Evolutionary conservation across 2,329 filamentous ascomycete genomes (phyloP).

Genomic region (Elsinoe fawcettii): DNA sequence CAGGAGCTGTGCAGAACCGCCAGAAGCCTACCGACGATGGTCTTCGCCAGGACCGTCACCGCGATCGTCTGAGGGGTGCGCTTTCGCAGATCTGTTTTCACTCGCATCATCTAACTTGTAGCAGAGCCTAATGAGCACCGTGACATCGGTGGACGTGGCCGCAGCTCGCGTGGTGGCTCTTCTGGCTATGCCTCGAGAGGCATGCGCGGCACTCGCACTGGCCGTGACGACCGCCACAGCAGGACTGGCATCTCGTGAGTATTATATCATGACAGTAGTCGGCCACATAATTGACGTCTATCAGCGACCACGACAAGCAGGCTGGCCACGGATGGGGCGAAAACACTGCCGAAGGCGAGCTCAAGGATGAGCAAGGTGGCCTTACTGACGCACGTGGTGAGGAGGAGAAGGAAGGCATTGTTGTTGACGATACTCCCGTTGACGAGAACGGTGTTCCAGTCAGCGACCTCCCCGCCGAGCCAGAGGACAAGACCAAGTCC

Average conservation of each 20-base stretch:
- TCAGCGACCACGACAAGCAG: conserved; percentile 75
- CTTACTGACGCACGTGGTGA: conserved; percentile 78
- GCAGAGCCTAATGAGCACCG: conserved; percentile 28
- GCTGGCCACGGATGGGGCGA: conserved; percentile 84
- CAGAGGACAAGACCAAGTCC: conserved; percentile 73
- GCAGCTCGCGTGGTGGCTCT: conserved; percentile 43
- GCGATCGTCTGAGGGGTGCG: conserved; percentile 33
- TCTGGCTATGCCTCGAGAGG: conserved; percentile 50
- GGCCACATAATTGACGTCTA: conserved; percentile 22
- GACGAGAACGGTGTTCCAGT: conserved; percentile 32
- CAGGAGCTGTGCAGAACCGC: conserved; percentile 75
- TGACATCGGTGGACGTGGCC: conserved; percentile 40
- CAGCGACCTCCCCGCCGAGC: conserved; percentile 25
- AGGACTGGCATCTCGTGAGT: conserved; percentile 52
- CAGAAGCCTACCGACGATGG: conserved; percentile 68
- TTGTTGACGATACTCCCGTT: conserved; percentile 32
- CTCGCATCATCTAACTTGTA: conserved; percentile 4
- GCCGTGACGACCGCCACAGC: conserved; percentile 55
- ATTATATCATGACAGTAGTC: neutral
- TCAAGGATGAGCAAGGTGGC: conserved; percentile 84
- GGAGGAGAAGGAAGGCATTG: conserved; percentile 64
- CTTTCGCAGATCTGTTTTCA: conserved; percentile 12
- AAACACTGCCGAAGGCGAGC: conserved; percentile 71
- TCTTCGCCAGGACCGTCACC: conserved; percentile 40
- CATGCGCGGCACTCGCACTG: conserved; percentile 33